Evolutionary conservation across 2,329 filamentous ascomycete species (phyloP).

Genomic region (Pezicula carpinea): DNA sequence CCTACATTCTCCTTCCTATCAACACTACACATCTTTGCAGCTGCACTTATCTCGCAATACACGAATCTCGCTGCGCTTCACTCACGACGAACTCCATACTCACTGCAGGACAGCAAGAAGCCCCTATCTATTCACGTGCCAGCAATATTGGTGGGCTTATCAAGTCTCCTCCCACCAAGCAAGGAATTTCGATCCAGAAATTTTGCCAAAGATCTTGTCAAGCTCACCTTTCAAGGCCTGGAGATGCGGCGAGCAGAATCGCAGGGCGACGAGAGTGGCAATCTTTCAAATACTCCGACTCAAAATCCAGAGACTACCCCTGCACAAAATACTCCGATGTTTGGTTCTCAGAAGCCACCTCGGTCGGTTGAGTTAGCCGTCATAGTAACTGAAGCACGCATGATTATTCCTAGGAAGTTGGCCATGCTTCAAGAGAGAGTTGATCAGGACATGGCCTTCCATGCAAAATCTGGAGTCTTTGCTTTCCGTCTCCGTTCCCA

Average conservation of each 20-base stretch:
- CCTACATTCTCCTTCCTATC: constrained; percentile 29
- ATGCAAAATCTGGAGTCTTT: constrained; percentile 22
- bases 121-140: constrained; percentile 22
- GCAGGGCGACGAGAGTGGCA: neutral
- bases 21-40: constrained; percentile 31
- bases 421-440: constrained; percentile 23
- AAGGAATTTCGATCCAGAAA: constrained; percentile 21
- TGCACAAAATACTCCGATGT: neutral
- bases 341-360: neutral
- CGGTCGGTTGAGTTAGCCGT: constrained; percentile 17
- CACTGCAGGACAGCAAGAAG: constrained; percentile 25
- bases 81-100: constrained; percentile 16
- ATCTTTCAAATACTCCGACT: neutral
- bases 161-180: constrained; percentile 21
- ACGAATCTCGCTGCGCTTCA: constrained; percentile 31
- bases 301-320: neutral
- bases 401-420: constrained; percentile 20
- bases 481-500: constrained; percentile 26
- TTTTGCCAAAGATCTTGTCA: constrained; percentile 58
- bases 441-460: constrained; percentile 28
- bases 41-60: constrained; percentile 32
- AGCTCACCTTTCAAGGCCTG: constrained; percentile 46
- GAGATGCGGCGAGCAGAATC: constrained; percentile 10
- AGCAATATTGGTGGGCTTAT: constrained; percentile 22
- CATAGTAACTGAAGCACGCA: constrained; percentile 27